Conservation (phyloP, 345 rosid genomes). For the Psidium guajava region DNA sequence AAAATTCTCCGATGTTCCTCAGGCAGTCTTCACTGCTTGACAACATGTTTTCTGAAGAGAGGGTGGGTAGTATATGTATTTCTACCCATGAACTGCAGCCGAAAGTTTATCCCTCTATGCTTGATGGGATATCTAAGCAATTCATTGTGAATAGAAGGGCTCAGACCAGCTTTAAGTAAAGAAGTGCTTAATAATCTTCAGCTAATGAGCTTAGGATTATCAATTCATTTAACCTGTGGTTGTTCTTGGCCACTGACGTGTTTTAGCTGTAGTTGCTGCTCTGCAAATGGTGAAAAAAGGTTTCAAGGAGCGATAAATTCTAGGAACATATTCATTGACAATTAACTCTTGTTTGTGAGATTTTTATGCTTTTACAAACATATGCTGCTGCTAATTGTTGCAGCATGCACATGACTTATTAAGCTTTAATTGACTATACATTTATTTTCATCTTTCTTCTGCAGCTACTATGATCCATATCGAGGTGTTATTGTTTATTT, state of each 20-base stretch:
- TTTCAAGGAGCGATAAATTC: not conserved
- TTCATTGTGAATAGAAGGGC: not conserved
- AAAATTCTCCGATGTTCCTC: not conserved
- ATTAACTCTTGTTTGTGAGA: not conserved
- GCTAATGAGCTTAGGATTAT: not conserved
- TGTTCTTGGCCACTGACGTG: not conserved
- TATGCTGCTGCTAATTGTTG: not conserved
- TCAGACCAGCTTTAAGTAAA: not conserved
- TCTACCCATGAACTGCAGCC: not conserved
- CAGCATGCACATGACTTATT: not conserved
- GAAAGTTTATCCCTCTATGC: not conserved
- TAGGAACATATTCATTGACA: not conserved
- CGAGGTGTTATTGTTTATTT: constrained; percentile 97
- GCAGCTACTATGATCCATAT: constrained; percentile 95
- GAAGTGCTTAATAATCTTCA: not conserved
- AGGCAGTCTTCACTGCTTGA: not conserved
- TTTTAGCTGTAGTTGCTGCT: not conserved
- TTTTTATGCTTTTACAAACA: not conserved
- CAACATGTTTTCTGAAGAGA: not conserved
- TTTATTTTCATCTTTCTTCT: not conserved
- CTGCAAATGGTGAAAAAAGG: not conserved
- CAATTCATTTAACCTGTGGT: not conserved
- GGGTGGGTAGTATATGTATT: not conserved
- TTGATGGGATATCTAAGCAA: not conserved
- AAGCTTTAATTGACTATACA: not conserved